Evolutionary conservation across 2,329 filamentous ascomycete species (phyloP).

Genomic region (Dactylellina sp.): DNA sequence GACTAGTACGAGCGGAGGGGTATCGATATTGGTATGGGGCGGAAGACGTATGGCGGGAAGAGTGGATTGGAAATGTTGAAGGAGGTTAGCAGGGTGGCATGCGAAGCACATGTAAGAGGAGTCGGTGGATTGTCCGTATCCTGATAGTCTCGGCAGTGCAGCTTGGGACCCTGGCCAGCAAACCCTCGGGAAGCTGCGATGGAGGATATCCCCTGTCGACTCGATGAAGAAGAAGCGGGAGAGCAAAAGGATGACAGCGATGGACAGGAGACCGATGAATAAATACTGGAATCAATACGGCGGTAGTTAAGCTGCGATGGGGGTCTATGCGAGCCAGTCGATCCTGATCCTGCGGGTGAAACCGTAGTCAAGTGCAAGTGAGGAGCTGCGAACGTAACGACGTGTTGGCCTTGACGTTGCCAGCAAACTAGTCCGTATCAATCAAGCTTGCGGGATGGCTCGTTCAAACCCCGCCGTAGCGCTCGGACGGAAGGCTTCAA

Average conservation of each 20-base stretch:
- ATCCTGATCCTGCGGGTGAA: conserved; percentile 5
- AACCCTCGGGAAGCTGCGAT: not conserved
- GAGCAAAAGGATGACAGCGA: conserved; percentile 7
- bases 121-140: conserved; percentile 25
- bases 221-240: not conserved
- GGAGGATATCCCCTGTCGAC: not conserved
- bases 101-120: conserved; percentile 36
- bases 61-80: conserved; percentile 9
- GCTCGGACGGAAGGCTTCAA: no score
- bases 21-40: not conserved
- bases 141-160: conserved; percentile 35
- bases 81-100: conserved; percentile 2
- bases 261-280: not conserved
- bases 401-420: conserved; percentile 25
- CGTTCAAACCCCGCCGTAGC: no score
- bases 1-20: not conserved
- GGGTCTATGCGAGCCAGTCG: no score
- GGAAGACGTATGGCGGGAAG: not conserved
- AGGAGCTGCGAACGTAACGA: conserved; percentile 28
- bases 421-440: no score
- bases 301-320: no score
- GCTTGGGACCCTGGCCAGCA: conserved; percentile 21
- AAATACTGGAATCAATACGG: no score
- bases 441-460: no score
- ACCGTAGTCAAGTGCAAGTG: conserved; percentile 13